These are phyloP conservation scores for Fomitopsis palustris DNA, from an alignment of 1,284 basidiomycete genomes.

Conservation along the genomic window DNA sequence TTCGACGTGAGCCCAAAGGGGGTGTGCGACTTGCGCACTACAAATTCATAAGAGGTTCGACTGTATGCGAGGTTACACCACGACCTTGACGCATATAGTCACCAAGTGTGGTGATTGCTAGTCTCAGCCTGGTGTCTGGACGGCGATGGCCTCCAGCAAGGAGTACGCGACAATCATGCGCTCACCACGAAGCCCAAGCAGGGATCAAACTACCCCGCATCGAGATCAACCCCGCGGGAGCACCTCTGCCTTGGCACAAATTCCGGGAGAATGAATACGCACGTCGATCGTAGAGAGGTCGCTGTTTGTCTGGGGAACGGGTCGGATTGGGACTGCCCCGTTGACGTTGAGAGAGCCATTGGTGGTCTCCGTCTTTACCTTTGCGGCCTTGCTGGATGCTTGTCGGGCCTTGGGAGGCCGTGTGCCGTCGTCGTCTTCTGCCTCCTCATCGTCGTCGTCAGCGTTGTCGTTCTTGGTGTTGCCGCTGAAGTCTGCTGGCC, in stretches of 20 bases:
- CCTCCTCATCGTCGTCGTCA: conserved; percentile 44
- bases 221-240: not conserved
- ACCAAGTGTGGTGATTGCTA: too few species aligned
- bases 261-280: not conserved
- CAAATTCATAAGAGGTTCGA: not conserved
- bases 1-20: not conserved
- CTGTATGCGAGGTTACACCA: not conserved
- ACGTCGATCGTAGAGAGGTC: conserved; percentile 22
- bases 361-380: conserved; percentile 17
- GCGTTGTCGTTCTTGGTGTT: conserved; percentile 33
- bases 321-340: conserved; percentile 23
- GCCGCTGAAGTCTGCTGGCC: conserved; percentile 40
- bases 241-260: not conserved
- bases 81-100: too few species aligned
- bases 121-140: too few species aligned
- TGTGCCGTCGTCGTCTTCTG: conserved; percentile 35
- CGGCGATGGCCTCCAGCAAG: too few species aligned
- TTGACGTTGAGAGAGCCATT: conserved; percentile 21
- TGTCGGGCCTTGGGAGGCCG: conserved; percentile 17
- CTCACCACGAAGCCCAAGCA: too few species aligned
- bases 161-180: too few species aligned
- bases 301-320: conserved; percentile 13
- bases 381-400: conserved; percentile 17
- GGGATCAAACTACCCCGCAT: not conserved
- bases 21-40: not conserved